Percentiles rank a stretch among this genome's conserved stretches.
Evolutionary conservation across 1,284 basidiomycete genomes (phyloP).

Genomic region (Sporisorium exsertum): DNA sequence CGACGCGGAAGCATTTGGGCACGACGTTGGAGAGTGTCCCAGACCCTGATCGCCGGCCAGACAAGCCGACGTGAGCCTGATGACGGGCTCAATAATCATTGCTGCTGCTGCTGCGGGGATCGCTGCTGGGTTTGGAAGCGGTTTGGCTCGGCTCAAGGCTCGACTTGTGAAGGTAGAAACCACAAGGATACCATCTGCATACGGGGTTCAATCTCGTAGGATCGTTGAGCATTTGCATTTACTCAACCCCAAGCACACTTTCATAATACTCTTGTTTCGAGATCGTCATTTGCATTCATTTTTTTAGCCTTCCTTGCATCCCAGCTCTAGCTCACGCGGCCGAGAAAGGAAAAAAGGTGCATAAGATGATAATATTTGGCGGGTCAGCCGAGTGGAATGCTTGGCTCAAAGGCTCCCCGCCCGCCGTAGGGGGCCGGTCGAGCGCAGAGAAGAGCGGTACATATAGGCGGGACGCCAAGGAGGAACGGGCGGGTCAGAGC

Average conservation of each 20-base stretch:
- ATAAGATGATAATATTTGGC: too few species aligned
- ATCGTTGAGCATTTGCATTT: neutral
- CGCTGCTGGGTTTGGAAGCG: conserved; percentile 41
- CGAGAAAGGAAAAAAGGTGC: too few species aligned
- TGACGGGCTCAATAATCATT: conserved; percentile 46
- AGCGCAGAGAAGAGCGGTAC: too few species aligned
- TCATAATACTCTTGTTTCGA: neutral
- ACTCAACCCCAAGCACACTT: neutral
- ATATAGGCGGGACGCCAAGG: too few species aligned
- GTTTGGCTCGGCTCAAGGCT: conserved; percentile 41
- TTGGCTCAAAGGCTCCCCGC: too few species aligned
- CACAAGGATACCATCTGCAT: neutral
- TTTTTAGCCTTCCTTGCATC: too few species aligned
- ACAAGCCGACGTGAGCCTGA: conserved; percentile 41
- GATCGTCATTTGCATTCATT: neutral
- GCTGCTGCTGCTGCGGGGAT: conserved; percentile 45
- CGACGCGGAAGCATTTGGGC: conserved; percentile 2
- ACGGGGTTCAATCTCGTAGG: neutral
- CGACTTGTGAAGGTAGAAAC: conserved; percentile 25
- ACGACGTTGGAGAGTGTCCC: conserved; percentile 5
- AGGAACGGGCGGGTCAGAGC: too few species aligned
- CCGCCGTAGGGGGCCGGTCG: too few species aligned
- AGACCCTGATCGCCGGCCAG: conserved; percentile 17
- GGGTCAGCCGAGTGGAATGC: too few species aligned
- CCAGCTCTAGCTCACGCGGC: too few species aligned